These are phyloP conservation scores for Suillus subluteus DNA, from an alignment of 768 basidiomycete species.

Conservation along the genomic window DNA sequence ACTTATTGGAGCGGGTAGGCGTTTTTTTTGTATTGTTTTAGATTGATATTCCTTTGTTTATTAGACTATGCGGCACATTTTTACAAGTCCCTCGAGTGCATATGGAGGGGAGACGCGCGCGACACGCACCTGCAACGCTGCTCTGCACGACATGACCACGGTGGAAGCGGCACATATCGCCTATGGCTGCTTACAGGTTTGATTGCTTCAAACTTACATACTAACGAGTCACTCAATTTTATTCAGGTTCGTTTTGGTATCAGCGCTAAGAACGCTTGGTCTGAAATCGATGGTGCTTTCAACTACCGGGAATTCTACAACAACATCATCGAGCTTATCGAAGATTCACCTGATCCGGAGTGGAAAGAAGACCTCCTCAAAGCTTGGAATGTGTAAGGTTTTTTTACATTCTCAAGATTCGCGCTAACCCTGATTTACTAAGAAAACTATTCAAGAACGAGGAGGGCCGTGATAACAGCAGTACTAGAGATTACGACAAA, in stretches of 20 bases:
- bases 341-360: slow-evolving; percentile 5
- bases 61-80: slow-evolving; percentile 14
- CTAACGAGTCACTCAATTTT: background rate
- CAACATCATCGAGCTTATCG: slow-evolving; percentile 4
- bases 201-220: background rate
- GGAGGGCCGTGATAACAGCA: background rate
- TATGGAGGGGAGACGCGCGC: background rate
- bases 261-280: slow-evolving; percentile 5
- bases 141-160: slow-evolving; percentile 17
- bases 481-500: background rate
- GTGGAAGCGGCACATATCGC: slow-evolving; percentile 15
- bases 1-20: slow-evolving; percentile 12
- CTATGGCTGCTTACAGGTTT: slow-evolving; percentile 18
- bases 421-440: background rate
- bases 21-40: background rate
- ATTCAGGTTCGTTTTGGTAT: slow-evolving; percentile 7
- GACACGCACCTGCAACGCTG: slow-evolving; percentile 11
- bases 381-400: slow-evolving; percentile 12
- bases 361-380: slow-evolving; percentile 6
- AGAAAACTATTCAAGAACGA: slow-evolving; percentile 3
- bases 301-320: slow-evolving; percentile 9
- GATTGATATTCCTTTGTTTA: background rate
- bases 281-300: slow-evolving; percentile 8
- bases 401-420: background rate
- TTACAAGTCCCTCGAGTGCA: slow-evolving; percentile 6